These are phyloP conservation scores for Chenopodium album DNA, from an alignment of 148 eudicot genomes.

Conservation along the genomic window DNA sequence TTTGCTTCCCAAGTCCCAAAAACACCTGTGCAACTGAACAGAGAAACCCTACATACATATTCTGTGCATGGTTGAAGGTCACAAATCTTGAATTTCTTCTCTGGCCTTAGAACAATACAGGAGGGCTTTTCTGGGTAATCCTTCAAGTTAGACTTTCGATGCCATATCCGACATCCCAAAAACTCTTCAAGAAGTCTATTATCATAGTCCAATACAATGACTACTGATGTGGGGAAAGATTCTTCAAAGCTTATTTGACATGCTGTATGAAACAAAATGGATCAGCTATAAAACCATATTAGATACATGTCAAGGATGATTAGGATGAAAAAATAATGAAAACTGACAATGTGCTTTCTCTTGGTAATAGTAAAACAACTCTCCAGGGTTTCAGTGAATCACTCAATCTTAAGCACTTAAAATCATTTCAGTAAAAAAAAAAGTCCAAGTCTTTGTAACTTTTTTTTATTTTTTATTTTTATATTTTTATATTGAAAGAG, in stretches of 20 bases:
- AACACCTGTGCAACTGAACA: conserved; percentile 40
- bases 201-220: conserved; percentile 41
- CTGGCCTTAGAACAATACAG: conserved; percentile 38
- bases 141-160: conserved; percentile 34
- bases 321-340: neutral
- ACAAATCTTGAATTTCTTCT: conserved; percentile 43
- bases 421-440: no score
- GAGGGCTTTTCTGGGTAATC: conserved; percentile 49
- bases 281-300: neutral
- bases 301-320: neutral
- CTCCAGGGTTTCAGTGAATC: neutral
- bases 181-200: conserved; percentile 32
- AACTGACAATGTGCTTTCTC: neutral
- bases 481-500: no score
- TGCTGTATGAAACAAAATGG: conserved; percentile 29
- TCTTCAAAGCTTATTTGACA: conserved; percentile 44
- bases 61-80: conserved; percentile 45
- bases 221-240: conserved; percentile 40
- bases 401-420: neutral
- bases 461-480: no score
- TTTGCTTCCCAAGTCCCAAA: conserved; percentile 48
- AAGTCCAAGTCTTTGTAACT: no score
- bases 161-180: conserved; percentile 54
- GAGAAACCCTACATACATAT: conserved; percentile 46
- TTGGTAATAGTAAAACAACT: neutral